These are phyloP conservation scores for Diplodia mutila DNA, from an alignment of 2,329 filamentous ascomycete genomes.

Conservation along the genomic window DNA sequence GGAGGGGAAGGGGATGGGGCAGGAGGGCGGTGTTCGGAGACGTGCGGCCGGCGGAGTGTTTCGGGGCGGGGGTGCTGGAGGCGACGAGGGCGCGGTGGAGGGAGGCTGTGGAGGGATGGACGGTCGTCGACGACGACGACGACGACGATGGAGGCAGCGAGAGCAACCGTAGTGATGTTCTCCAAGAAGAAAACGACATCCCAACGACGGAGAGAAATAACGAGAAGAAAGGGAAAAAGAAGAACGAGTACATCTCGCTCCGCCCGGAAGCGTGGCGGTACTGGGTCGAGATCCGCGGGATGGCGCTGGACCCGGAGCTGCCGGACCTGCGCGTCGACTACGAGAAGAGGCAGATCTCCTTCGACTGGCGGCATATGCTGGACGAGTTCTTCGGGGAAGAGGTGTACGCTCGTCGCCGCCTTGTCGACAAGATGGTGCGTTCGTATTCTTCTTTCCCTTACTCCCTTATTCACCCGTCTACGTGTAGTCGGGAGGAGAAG, in stretches of 20 bases:
- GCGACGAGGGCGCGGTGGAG: constrained; percentile 1
- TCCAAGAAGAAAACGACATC: too few species aligned
- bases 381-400: constrained; percentile 40
- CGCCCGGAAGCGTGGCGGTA: neutral
- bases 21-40: constrained; percentile 2
- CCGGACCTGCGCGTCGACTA: constrained; percentile 33
- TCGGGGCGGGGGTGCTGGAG: constrained; percentile 3
- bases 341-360: constrained; percentile 31
- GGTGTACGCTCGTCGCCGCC: neutral
- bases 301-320: constrained; percentile 34
- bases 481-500: neutral
- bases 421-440: constrained; percentile 5
- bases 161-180: too few species aligned
- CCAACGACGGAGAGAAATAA: neutral
- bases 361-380: constrained; percentile 38
- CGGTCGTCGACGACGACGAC: neutral
- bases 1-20: neutral
- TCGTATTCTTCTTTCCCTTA: neutral
- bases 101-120: neutral
- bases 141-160: neutral
- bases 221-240: neutral
- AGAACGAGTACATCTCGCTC: neutral
- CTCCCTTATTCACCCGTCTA: too few species aligned
- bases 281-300: constrained; percentile 8
- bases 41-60: neutral